Evolutionary conservation across 345 rosid species (phyloP), one percentile per base, ranked within the genome.

Genomic region (Adansonia digitata): DNA sequence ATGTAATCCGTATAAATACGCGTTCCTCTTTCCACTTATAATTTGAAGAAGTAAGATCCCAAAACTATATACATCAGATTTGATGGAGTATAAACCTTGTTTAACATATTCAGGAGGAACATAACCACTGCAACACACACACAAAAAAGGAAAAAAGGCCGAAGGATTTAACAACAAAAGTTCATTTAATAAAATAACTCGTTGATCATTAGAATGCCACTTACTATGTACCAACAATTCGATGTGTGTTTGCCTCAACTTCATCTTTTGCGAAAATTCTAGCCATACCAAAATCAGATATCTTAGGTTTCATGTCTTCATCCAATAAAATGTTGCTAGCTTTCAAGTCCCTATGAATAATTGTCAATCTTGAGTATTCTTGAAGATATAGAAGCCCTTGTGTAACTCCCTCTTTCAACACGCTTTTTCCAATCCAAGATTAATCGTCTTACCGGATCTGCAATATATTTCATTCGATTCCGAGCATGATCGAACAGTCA

Each of bases 211-310:
- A n/a, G n/a, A n/a, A n/a, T 17, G 4, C n/a, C 24, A 62, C 67
- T 62, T 62, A 62, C 67, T 18, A 35, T n/a, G 67, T 62, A 3
- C 67, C 67, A 2, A 62, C 67, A n/a, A 62, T 35, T 10, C 67
- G 13, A 13, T 3, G 1, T 8, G 67, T 62, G 67, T 62, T 62
- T 0, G 67, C 67, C n/a, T 62, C 67, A 17, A 62, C 45, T 9
- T 35, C 67, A 35, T 62, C 22, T 18, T 62, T 62, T 8, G 5
- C 3, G 43, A 62, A 62, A 62, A 62, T 18, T 34, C 3, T 62
- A 18, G 67, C 67, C 67, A 62, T 35, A 8, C 67, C 67, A 2
- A 62, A 62, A 35, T 62, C 67, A 6, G 67, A 62, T 62, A 62
- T 62, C 42, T 62, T 62, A 4, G 45, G 67, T 9, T 62, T 62